Conservation (phyloP, 345 rosid genomes). For the Camelina hispida region DNA sequence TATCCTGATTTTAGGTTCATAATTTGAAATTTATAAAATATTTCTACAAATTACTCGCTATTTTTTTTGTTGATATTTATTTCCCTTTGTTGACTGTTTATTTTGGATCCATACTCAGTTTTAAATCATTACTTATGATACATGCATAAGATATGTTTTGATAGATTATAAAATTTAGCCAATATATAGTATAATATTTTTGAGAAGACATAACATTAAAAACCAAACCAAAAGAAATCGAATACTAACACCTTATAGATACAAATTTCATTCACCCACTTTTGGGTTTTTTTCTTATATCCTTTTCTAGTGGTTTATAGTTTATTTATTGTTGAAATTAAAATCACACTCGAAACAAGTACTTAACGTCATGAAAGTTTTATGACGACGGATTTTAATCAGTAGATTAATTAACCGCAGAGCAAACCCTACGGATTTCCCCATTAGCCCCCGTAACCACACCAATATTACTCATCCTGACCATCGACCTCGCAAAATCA, state of each 20-base stretch:
- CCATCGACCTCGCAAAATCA: conserved; percentile 70
- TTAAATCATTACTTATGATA: not conserved
- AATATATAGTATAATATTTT: conserved; percentile 6
- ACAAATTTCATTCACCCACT: conserved; percentile 39
- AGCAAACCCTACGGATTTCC: conserved; percentile 61
- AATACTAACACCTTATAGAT: conserved; percentile 31
- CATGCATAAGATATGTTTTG: not conserved
- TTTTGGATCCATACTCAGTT: conserved; percentile 9
- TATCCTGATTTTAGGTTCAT: not conserved
- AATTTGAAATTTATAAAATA: not conserved
- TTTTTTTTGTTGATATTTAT: not conserved
- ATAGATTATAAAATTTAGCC: conserved; percentile 1
- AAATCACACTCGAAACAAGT: conserved; percentile 25
- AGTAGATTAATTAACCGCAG: conserved; percentile 47
- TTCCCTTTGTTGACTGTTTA: not conserved
- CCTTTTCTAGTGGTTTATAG: conserved; percentile 28
- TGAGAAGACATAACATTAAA: conserved; percentile 18
- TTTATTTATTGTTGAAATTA: conserved; percentile 34
- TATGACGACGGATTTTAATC: conserved; percentile 10
- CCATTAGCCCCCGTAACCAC: conserved; percentile 53
- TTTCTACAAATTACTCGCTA: not conserved
- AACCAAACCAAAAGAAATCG: conserved; percentile 31
- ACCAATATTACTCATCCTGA: conserved; percentile 67
- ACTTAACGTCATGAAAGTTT: conserved; percentile 26
- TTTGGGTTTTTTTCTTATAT: conserved; percentile 24